phyloP scores from a whole-genome alignment of 495 filamentous ascomycete species.

The Talaromyces borbonicus region DNA sequence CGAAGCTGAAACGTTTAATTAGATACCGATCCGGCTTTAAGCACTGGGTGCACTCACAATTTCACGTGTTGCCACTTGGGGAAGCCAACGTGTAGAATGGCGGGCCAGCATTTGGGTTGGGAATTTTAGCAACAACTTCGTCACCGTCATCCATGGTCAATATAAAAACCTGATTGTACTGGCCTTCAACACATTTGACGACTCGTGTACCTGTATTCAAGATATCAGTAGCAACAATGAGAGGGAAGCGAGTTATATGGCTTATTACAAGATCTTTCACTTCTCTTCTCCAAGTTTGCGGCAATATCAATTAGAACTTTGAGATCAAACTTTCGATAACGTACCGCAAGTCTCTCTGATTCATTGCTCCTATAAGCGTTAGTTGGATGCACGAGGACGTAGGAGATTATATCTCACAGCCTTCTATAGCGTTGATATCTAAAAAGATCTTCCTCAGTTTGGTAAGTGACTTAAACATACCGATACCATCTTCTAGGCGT shows the following conservation, averaged over 20 bases:
- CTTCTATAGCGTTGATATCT: conserved; percentile 5
- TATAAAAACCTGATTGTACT: conserved; percentile 21
- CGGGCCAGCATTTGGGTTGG: conserved; percentile 22
- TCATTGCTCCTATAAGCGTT: background rate
- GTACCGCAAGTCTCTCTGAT: background rate
- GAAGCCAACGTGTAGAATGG: conserved; percentile 23
- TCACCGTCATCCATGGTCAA: conserved; percentile 20
- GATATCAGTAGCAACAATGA: background rate
- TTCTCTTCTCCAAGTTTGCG: background rate
- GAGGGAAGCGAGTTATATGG: background rate
- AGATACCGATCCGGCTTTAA: no score
- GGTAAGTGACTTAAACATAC: background rate
- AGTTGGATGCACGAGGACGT: background rate
- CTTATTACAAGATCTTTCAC: background rate
- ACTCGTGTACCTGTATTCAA: background rate
- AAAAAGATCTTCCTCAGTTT: conserved; percentile 2
- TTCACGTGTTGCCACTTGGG: conserved; percentile 30
- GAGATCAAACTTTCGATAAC: conserved; percentile 1
- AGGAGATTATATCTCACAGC: background rate
- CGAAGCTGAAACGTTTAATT: no score
- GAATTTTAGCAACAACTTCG: conserved; percentile 19
- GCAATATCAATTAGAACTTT: background rate
- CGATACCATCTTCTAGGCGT: background rate
- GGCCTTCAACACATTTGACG: conserved; percentile 22
- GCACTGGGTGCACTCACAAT: no score